Evolutionary conservation across 805 yeast species (phyloP).

Genomic region (Isabelozyma gotoi): DNA sequence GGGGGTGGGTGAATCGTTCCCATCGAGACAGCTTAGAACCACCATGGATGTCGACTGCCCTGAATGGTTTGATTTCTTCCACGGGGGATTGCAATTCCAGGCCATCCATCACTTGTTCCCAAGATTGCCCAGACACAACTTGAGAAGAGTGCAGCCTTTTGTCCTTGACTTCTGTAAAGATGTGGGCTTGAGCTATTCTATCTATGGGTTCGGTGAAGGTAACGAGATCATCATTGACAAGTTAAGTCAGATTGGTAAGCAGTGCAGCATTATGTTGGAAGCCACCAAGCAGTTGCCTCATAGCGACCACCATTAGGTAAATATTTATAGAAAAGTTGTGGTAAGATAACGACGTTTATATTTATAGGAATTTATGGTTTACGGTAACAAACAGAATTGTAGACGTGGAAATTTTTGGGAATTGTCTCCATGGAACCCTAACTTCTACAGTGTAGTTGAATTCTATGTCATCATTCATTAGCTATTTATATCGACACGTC

Average conservation of each 20-base stretch:
- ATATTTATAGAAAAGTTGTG: too few relatives aligned
- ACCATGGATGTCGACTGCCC: slow-evolving; percentile 97
- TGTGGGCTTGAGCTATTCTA: slow-evolving; percentile 76
- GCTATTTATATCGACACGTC: slow-evolving; percentile 8
- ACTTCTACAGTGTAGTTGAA: too few relatives aligned
- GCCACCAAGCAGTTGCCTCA: slow-evolving; percentile 65
- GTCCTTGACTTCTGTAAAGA: slow-evolving; percentile 74
- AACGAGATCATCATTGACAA: slow-evolving; percentile 68
- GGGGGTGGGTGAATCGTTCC: slow-evolving; percentile 77
- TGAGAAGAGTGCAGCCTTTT: slow-evolving; percentile 68
- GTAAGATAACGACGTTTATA: too few relatives aligned
- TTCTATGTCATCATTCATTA: background rate
- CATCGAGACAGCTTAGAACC: slow-evolving; percentile 78
- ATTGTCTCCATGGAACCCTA: too few relatives aligned
- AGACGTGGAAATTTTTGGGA: too few relatives aligned
- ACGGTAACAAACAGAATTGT: too few relatives aligned
- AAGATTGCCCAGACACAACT: slow-evolving; percentile 83
- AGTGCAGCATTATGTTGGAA: slow-evolving; percentile 72
- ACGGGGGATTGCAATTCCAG: slow-evolving; percentile 91
- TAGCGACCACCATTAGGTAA: slow-evolving; percentile 36
- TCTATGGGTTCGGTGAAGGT: slow-evolving; percentile 81
- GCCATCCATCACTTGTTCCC: slow-evolving; percentile 91
- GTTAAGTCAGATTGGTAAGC: slow-evolving; percentile 74
- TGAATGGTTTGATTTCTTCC: slow-evolving; percentile 85
- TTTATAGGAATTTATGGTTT: too few relatives aligned